Evolutionary conservation across 352 stramenopile genomes (phyloP).

Genomic region (Phytopythium aichiense): DNA sequence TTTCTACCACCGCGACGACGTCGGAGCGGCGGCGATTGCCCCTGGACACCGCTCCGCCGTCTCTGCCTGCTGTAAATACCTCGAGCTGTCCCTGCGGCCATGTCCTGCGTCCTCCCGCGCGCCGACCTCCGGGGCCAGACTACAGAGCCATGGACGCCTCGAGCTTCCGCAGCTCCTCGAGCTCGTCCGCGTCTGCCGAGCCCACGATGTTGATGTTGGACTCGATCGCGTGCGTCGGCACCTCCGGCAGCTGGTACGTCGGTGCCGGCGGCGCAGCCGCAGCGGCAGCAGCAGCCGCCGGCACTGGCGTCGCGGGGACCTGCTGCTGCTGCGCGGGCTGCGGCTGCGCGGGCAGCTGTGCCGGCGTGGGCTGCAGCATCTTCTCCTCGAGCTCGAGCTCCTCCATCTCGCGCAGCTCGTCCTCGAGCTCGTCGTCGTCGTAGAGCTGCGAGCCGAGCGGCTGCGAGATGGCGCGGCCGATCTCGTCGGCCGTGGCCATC

Average conservation of each 20-base stretch:
- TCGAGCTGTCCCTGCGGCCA: no score
- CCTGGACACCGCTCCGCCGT: no score
- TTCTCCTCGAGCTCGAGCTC: slow-evolving; percentile 91
- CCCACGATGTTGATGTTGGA: slow-evolving; percentile 78
- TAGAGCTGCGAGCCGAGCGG: slow-evolving; percentile 91
- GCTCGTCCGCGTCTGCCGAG: slow-evolving; percentile 73
- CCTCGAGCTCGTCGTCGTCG: slow-evolving; percentile 94
- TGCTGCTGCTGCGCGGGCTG: background rate
- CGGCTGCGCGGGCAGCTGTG: no score
- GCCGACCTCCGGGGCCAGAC: background rate
- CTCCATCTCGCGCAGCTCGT: slow-evolving; percentile 92
- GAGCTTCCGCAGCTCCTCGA: slow-evolving; percentile 79
- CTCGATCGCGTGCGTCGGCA: slow-evolving; percentile 67
- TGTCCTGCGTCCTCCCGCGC: no score
- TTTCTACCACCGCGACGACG: no score
- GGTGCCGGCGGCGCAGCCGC: slow-evolving; percentile 16
- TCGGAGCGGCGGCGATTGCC: no score
- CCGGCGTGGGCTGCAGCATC: slow-evolving; percentile 41
- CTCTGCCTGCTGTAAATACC: no score
- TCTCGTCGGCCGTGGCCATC: slow-evolving; percentile 95
- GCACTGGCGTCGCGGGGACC: slow-evolving; percentile 16
- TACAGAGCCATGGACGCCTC: slow-evolving; percentile 86
- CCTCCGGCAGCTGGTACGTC: slow-evolving; percentile 73
- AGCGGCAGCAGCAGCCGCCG: slow-evolving; percentile 16
- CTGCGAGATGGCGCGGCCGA: slow-evolving; percentile 92